These are phyloP conservation scores for Colletotrichum higginsianum DNA, from an alignment of 2,329 filamentous ascomycete species.

Conservation along the genomic window DNA sequence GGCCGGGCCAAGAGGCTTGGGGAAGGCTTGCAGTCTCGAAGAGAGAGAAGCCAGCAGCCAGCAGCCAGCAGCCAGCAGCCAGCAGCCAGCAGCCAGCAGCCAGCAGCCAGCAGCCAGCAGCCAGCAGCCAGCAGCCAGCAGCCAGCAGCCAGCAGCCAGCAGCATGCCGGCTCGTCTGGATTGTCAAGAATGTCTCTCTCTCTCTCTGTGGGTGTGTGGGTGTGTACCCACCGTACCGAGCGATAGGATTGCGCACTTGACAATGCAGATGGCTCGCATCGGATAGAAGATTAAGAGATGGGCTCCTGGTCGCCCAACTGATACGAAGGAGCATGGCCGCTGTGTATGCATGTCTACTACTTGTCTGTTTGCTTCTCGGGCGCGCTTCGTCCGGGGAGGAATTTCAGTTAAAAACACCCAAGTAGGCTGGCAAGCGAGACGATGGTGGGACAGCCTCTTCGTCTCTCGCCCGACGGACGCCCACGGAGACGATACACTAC, in stretches of 20 bases:
- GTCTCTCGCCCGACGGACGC: no score
- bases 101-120: slow-evolving; percentile 19
- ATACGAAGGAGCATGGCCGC: not conserved
- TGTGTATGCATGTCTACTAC: not conserved
- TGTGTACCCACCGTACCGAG: not conserved
- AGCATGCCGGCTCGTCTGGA: slow-evolving; percentile 19
- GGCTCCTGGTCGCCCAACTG: not conserved
- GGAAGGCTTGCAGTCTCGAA: slow-evolving; percentile 20
- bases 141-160: slow-evolving; percentile 11
- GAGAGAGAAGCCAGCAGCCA: not conserved
- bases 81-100: slow-evolving; percentile 28
- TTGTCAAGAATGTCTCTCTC: slow-evolving; percentile 9
- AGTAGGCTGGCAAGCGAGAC: slow-evolving; percentile 5
- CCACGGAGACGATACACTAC: no score
- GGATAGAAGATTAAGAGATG: slow-evolving; percentile 17
- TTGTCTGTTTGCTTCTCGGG: not conserved
- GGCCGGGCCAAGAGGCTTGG: slow-evolving; percentile 39
- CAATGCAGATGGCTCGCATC: slow-evolving; percentile 30
- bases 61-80: slow-evolving; percentile 25
- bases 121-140: not conserved
- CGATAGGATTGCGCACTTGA: not conserved
- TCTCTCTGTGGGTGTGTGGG: no score
- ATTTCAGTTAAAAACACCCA: not conserved
- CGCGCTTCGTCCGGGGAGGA: no score
- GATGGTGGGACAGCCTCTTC: not conserved